Evolutionary conservation across 805 yeast genomes (phyloP), one percentile per base, ranked within the genome.

Genomic region (Lachancea kluyveri): DNA sequence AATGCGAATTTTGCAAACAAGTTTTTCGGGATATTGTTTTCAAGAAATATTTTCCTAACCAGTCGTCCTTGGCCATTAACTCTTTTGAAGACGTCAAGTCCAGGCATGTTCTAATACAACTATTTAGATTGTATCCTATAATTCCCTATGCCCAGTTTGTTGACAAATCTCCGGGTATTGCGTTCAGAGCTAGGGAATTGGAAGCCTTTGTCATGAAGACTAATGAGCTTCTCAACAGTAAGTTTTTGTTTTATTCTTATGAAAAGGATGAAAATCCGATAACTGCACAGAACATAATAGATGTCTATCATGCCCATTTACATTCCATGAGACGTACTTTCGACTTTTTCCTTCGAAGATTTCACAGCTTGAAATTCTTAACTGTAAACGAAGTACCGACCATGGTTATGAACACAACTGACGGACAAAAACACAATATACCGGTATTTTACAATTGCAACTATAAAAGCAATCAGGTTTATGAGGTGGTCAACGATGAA

Each of bases 81-180:
- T 38, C 41, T 25, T 33, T 42, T 8, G 38, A 41, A 6, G 50
- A 52, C 22, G 43, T 50, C 10, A 52, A 50, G 8, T 25, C 46
- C 2, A 45, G 59, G 15, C 52, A 56, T 31, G 57, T 54, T 24
- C 41, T 50, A 18, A 34, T 49, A 8, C 59, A 54, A 13, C 46
- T 62, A 28, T 48, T 54, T 16, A 41, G 48, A 18, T 37, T 58
- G 2, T 50, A 45, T 34, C 48, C 57, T 16, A 52, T 64, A 1
- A 41, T 56, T 12, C 68, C 68, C 4, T 57, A 64, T 35, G 52
- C 64, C 4, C 57, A 52, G 25, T 53, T 58, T 10, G 45, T 60
- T 26, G 66, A 58, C 24, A 39, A 33, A 13, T 50, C 44, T 30
- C 67, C 68, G 7, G 43, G 64, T 2, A 58, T 62, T n/a, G 57